Base-by-base conservation (phyloP, 805 yeast genomes). In the Starmerella cellae region DNA sequence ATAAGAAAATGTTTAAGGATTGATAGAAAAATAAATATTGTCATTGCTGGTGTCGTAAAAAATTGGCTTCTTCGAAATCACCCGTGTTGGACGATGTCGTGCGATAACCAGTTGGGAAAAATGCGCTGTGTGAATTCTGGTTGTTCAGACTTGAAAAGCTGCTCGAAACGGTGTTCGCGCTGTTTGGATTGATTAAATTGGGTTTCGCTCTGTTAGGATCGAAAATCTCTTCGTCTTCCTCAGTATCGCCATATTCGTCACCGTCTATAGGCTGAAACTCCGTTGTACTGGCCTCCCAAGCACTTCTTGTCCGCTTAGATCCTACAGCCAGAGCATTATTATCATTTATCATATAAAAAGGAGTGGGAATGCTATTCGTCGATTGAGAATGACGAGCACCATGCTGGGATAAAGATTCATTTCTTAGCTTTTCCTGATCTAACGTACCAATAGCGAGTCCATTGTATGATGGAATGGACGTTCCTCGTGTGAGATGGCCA, bases 41-140 rank as follows among this genome's bases (percentile, higher is more conserved):
- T 16, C 13, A 38, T 26, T 4, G 13, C 3, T 19, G 5, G 18
- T n/a, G 31, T 8, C 31, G 31, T 36, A 59, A 42, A 39, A 59
- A 59, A 2, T 40, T 46, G 3, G 61, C 61, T 9, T 57, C 59
- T 11, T 46, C 59, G 37, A 58, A 58, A 29, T 57, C 61, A 26
- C 46, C 54, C 14, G 30, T 38, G 18, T 39, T 37, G 9, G 45
- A 31, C 4, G 50, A 34, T 5, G 23, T 30, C 11, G 55, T 38
- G 3, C 42, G 41, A 23, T 39, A 44, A 5, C 45, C 11, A 28
- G 44, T 22, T 13, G 42, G 43, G 5, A 34, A 19, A 10, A 38
- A 14, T 11, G 17, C 10, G 18, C n/a, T 14, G 28, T 27, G 20
- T 21, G 22, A 28, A 37, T 27, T 17, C 28, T 16, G 11, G 38